Evolutionary conservation across 345 rosid genomes (phyloP).

Genomic region (Acer campestre): DNA sequence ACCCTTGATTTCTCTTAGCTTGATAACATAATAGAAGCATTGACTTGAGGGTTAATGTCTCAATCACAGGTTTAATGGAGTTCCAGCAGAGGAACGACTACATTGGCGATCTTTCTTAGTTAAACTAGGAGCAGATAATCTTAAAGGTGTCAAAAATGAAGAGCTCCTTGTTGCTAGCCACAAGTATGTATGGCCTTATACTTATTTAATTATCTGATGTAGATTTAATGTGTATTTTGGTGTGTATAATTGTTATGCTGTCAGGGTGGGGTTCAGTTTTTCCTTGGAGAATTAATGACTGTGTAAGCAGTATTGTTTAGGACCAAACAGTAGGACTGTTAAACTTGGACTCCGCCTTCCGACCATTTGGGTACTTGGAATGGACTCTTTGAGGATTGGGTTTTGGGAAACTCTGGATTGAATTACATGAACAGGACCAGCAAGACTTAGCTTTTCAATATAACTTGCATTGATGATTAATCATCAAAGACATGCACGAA

Average conservation of each 20-base stretch:
- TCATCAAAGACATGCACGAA: neutral
- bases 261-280: neutral
- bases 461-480: neutral
- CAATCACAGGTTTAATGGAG: slow-evolving; percentile 80
- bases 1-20: neutral
- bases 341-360: neutral
- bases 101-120: slow-evolving; percentile 95
- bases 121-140: slow-evolving; percentile 90
- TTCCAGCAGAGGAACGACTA: slow-evolving; percentile 90
- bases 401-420: neutral
- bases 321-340: neutral
- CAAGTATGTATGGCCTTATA: slow-evolving; percentile 50
- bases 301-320: neutral
- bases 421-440: neutral
- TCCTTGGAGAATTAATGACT: neutral
- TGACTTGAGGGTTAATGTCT: slow-evolving; percentile 10
- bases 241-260: neutral
- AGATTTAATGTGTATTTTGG: slow-evolving; percentile 4
- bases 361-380: neutral
- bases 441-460: neutral
- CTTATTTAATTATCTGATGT: slow-evolving; percentile 16
- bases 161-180: slow-evolving; percentile 96
- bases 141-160: slow-evolving; percentile 85
- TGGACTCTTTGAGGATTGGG: slow-evolving; percentile 1
- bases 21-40: neutral